Conservation (phyloP, 2,329 filamentous ascomycete genomes). For the Esteya vermicola region DNA sequence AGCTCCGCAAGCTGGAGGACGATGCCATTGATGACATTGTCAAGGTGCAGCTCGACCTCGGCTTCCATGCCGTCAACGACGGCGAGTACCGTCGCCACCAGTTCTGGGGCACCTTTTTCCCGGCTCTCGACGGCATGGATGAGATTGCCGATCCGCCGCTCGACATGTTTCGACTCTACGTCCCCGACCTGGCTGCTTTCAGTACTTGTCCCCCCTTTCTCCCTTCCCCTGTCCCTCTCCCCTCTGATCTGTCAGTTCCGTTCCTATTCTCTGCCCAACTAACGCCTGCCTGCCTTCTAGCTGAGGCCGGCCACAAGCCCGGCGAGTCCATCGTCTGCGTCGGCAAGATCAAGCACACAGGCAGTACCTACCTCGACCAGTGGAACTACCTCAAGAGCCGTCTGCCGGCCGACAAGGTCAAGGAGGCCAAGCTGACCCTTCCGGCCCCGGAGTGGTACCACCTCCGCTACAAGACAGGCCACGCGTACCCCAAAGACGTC, state of each 20-base stretch:
- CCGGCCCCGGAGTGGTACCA: slow-evolving; percentile 52
- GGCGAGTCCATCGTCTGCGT: slow-evolving; percentile 30
- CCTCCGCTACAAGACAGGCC: slow-evolving; percentile 32
- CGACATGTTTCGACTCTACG: slow-evolving; percentile 23
- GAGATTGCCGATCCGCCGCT: slow-evolving; percentile 18
- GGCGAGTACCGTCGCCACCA: slow-evolving; percentile 39
- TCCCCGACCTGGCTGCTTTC: slow-evolving; percentile 26
- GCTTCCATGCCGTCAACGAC: slow-evolving; percentile 42
- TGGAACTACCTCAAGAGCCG: slow-evolving; percentile 26
- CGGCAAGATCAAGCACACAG: slow-evolving; percentile 30
- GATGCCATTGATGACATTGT: slow-evolving; percentile 45
- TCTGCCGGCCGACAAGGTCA: slow-evolving; percentile 45
- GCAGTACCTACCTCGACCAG: slow-evolving; percentile 26
- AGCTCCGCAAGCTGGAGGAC: slow-evolving; percentile 39
- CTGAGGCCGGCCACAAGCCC: slow-evolving; percentile 29
- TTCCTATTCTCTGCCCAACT: neutral
- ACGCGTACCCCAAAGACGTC: slow-evolving; percentile 31
- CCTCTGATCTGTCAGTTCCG: neutral
- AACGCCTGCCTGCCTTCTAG: too few relatives aligned
- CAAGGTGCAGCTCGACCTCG: slow-evolving; percentile 41
- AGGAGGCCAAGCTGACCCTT: slow-evolving; percentile 50
- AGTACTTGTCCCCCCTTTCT: slow-evolving; percentile 12
- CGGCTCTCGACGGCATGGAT: slow-evolving; percentile 26
- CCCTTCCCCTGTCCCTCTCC: neutral
- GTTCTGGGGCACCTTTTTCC: slow-evolving; percentile 20